Base-by-base conservation (phyloP, 108 stramenopile genomes). In the Bacterosira constricta region DNA sequence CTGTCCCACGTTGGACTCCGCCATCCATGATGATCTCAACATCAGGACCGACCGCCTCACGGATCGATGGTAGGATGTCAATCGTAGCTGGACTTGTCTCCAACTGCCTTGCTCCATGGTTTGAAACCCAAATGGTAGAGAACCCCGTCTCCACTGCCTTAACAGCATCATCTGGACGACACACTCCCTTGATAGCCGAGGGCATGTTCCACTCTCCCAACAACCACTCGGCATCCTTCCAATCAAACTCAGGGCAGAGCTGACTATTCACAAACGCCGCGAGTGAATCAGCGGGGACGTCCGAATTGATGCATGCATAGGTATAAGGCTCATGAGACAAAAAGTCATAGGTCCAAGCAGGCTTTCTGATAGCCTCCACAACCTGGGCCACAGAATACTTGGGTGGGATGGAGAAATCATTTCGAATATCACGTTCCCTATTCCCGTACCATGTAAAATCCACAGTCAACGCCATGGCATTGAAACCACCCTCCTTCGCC, bases 361-460 rank as follows among this genome's bases (percentile, higher is more conserved):
- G 95, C 55, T 91, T 93, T 45, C 66, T 75, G 42, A 96, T 81
- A 0, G 95, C 95, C 54, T 92, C 95, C n/a, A 88, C 74, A 13
- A 85, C 87, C 81, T 96, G 95, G 45, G 68, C 76, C n/a, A 92
- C 23, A 12, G 81, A 80, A 75, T 93, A 93, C 75, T 91, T 92
- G 13, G 94, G 93, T 26, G 98, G 98, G 56, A 98, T 95, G 56
- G 95, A 91, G 80, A 98, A 98, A 51, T 97, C 96, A 73, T 97
- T 97, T 6, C 97, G 90, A 63, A 97, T 94, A 78, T 99, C 98
- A 18, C 96, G 86, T 65, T 99, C 97, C 15, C 98, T 88, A 76
- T 97, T 94, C 4, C 98, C 98, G 56, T 96, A 96, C 85, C 97
- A 96, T 3, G 98, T 97, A 49, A 97, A 96, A 74, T 99, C 98